Percentiles rank a stretch among this genome's conserved stretches.
Conservation (phyloP, 2,329 filamentous ascomycete genomes). For the Sporothrix euskadiensis region DNA sequence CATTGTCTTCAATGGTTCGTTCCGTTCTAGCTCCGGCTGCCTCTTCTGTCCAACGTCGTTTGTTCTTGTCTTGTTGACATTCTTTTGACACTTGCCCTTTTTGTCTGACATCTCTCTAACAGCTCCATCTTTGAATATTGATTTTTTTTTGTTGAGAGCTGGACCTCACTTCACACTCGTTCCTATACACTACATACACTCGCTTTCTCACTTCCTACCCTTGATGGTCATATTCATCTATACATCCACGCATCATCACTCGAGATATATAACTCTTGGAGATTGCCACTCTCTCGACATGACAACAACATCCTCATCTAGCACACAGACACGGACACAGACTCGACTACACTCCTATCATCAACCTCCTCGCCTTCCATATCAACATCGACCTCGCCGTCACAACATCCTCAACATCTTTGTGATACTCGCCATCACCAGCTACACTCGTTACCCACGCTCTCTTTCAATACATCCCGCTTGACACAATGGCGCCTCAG, state of each 20-base stretch:
- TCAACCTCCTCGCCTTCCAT: neutral
- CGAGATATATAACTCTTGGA: neutral
- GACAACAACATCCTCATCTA: neutral
- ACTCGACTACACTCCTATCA: neutral
- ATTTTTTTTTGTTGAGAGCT: constrained; percentile 20
- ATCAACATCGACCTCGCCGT: too few species aligned
- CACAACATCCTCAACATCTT: neutral
- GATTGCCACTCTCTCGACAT: constrained; percentile 21
- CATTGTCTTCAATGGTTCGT: neutral
- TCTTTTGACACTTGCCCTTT: neutral
- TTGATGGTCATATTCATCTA: neutral
- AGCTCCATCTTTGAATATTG: neutral
- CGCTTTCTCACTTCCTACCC: neutral
- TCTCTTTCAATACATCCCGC: neutral
- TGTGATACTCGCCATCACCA: neutral
- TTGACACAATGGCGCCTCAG: constrained; percentile 19
- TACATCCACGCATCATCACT: neutral
- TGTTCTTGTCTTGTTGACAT: constrained; percentile 2
- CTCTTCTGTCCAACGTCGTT: constrained; percentile 2
- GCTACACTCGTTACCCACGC: neutral
- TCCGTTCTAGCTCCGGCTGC: constrained; percentile 7
- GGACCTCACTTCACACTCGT: neutral
- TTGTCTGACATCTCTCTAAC: neutral
- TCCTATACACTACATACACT: neutral
- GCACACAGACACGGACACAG: neutral